Percentiles rank a stretch among this genome's conserved stretches.
These are phyloP conservation scores for Syzygium aqueum DNA, from an alignment of 345 rosid genomes.

Conservation along the genomic window DNA sequence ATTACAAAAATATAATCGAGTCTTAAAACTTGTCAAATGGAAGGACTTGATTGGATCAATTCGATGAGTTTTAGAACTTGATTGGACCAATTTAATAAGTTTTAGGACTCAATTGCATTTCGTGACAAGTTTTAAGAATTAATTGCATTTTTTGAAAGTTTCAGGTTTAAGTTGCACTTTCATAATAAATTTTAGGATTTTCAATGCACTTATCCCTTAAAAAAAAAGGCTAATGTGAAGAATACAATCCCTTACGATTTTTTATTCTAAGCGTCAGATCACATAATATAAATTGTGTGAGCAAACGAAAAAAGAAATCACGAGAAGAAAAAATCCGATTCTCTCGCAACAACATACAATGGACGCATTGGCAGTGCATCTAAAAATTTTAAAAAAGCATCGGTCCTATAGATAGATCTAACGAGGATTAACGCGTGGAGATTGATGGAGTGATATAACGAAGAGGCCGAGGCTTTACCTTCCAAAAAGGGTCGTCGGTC, in stretches of 20 bases:
- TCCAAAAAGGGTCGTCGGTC: neutral
- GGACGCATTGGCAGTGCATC: accelerated
- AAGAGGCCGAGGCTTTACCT: neutral
- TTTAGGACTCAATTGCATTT: too few relatives aligned
- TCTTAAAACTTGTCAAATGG: too few relatives aligned
- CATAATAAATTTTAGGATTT: too few relatives aligned
- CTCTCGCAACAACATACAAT: accelerated
- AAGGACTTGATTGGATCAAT: too few relatives aligned
- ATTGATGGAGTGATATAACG: neutral
- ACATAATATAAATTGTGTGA: neutral
- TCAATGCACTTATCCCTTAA: too few relatives aligned
- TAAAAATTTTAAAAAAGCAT: neutral
- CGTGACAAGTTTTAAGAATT: too few relatives aligned
- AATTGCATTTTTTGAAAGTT: too few relatives aligned
- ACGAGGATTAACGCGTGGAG: neutral
- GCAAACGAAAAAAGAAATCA: neutral
- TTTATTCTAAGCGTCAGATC: neutral
- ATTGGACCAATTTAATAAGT: too few relatives aligned
- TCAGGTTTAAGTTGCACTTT: too few relatives aligned
- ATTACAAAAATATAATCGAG: too few relatives aligned
- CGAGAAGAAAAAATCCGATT: neutral
- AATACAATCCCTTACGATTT: neutral
- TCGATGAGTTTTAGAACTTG: too few relatives aligned
- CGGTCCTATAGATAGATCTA: neutral
- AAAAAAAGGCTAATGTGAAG: neutral